Evolutionary conservation across 768 basidiomycete genomes (phyloP).

Genomic region (Termitomyces eurrhizus): DNA sequence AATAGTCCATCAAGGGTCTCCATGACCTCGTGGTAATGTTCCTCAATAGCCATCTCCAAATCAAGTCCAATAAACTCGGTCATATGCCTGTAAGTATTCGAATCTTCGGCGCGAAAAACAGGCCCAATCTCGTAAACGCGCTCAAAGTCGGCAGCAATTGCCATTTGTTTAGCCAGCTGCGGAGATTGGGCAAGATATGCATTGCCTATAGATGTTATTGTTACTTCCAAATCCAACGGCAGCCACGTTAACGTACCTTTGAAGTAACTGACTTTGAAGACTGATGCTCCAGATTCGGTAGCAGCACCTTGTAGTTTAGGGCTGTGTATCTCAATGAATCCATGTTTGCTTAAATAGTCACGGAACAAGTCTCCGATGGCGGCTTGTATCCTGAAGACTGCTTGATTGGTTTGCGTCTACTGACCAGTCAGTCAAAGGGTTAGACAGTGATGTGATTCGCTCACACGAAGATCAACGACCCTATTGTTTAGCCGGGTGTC

Average conservation of each 20-base stretch:
- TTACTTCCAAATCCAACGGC: neutral
- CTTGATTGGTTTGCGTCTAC: conserved; percentile 93
- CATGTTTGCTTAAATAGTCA: conserved; percentile 63
- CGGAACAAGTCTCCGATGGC: conserved; percentile 90
- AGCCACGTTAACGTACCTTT: conserved; percentile 53
- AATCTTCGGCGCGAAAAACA: conserved; percentile 97
- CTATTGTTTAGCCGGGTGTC: conserved; percentile 95
- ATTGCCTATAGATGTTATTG: conserved; percentile 44
- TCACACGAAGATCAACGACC: conserved; percentile 86
- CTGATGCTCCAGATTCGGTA: conserved; percentile 94
- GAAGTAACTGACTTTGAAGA: conserved; percentile 98
- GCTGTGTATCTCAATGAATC: conserved; percentile 94
- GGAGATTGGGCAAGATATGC: conserved; percentile 97
- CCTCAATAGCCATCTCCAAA: conserved; percentile 98
- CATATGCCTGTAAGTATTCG: conserved; percentile 96
- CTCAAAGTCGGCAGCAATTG: conserved; percentile 97
- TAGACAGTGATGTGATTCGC: conserved; percentile 21
- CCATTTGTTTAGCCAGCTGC: conserved; percentile 98
- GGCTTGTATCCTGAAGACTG: conserved; percentile 88
- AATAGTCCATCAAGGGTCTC: conserved; percentile 88
- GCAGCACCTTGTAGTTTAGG: conserved; percentile 97
- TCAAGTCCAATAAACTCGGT: conserved; percentile 99
- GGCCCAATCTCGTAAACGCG: conserved; percentile 96
- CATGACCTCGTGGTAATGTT: conserved; percentile 98
- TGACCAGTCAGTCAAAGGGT: conserved; percentile 4